Evolutionary conservation across 768 basidiomycete genomes (phyloP), one percentile per base, ranked within the genome.

Genomic region (Leccinum subgranulosum): DNA sequence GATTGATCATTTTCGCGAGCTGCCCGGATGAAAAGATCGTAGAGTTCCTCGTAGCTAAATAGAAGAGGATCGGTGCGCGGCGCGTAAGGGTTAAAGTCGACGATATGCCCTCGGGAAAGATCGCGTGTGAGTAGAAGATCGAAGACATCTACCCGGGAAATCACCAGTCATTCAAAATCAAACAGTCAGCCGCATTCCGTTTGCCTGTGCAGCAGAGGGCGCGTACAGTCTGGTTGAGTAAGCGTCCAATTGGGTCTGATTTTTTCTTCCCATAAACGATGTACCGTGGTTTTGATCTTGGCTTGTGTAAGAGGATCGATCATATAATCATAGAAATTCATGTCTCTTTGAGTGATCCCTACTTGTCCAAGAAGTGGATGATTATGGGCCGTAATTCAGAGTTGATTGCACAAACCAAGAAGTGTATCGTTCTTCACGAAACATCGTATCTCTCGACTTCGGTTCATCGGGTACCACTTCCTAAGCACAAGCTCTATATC

Each of bases 11-110:
- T 45, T 51, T 57, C 56, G n/a, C 52, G 57, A 28, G 33, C 48
- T 43, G 60, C 56, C 17, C 6, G 56, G 4, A 49, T 11, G 19
- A 75, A 70, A 7, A 86, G 66, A 1, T 66, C 73, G 36, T 75
- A 73, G 0, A 98, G 82, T 27, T 93, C 88, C 48, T 87, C 81
- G 67, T 92, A 98, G 1, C 81, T 82, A 74, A 96, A 98, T 17
- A 97, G 77, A 0, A 96, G 81, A 0, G 93, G 71, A 64, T 98
- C 94, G n/a, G 96, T 97, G 36, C 83, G 85, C 4, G 85, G 82
- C 11, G 87, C 82, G 66, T 88, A 97, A 0, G 94, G 92, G 62
- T 94, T 94, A 74, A 98, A 93, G 70, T 98, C 96, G 66, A 98
- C 69, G 63, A 98, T 78, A 72, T 94, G 89, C 15, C 84, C 90